Evolutionary conservation across 1,284 basidiomycete species (phyloP).

Genomic region (Agaricales sp.): DNA sequence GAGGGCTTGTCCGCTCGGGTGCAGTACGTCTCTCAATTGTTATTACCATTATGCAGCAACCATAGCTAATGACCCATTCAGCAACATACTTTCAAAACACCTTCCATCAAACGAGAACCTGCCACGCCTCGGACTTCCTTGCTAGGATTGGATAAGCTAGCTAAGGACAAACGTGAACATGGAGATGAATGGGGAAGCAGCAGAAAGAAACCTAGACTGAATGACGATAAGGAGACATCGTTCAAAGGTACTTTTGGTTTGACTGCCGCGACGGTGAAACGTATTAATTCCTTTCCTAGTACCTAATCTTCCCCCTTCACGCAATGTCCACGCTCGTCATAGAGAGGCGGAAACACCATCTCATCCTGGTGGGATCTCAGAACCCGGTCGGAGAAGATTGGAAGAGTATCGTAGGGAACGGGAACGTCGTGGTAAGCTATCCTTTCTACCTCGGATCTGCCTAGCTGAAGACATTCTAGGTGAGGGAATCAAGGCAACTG

Average conservation of each 20-base stretch:
- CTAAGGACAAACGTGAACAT: conserved; percentile 66
- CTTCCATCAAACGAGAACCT: conserved; percentile 61
- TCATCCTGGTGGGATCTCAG: conserved; percentile 83
- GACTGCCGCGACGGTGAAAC: not conserved
- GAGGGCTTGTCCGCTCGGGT: conserved; percentile 64
- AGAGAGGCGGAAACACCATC: conserved; percentile 87
- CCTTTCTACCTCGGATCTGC: not conserved
- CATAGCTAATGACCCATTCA: conserved; percentile 17
- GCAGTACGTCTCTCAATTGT: conserved; percentile 35
- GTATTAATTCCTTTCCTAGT: conserved; percentile 33
- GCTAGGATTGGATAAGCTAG: conserved; percentile 80
- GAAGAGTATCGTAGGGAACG: conserved; percentile 67
- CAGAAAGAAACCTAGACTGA: conserved; percentile 58
- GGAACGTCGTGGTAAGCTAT: conserved; percentile 49
- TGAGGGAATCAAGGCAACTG: conserved; percentile 48
- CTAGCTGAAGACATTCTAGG: conserved; percentile 6
- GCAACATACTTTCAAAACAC: conserved; percentile 72
- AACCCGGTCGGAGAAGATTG: conserved; percentile 56
- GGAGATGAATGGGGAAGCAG: conserved; percentile 31
- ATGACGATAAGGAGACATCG: conserved; percentile 50
- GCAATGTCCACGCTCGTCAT: conserved; percentile 52
- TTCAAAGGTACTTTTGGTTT: conserved; percentile 69
- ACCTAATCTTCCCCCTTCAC: conserved; percentile 55
- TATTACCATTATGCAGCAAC: not conserved
- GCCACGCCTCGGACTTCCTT: conserved; percentile 66